Evolutionary conservation across 2,329 filamentous ascomycete genomes (phyloP).

Genomic region (Corniculantispora saksenae): DNA sequence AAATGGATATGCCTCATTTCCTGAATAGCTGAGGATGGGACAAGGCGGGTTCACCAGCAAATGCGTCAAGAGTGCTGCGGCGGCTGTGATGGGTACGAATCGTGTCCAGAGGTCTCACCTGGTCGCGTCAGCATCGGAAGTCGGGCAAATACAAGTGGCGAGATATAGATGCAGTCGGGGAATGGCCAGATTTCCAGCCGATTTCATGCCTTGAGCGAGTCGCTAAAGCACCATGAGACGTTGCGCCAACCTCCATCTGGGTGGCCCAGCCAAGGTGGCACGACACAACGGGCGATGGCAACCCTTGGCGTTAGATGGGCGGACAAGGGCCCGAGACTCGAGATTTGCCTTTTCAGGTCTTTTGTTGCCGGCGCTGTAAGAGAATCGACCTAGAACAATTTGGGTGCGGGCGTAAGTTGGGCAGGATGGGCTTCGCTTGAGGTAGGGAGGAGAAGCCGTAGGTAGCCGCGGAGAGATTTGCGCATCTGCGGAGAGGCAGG

Average conservation of each 20-base stretch:
- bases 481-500: not conserved
- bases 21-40: not conserved
- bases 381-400: not conserved
- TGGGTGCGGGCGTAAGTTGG: not conserved
- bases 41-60: too few relatives aligned
- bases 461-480: not conserved
- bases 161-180: not conserved
- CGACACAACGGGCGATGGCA: not conserved
- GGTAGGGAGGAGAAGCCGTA: not conserved
- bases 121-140: not conserved
- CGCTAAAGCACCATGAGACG: not conserved
- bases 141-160: not conserved
- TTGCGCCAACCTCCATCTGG: not conserved
- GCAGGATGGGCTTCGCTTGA: not conserved
- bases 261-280: not conserved
- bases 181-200: not conserved
- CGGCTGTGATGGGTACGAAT: not conserved
- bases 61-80: too few relatives aligned
- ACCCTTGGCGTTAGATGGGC: not conserved
- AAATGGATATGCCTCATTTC: constrained; percentile 11
- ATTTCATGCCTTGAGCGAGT: not conserved
- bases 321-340: not conserved
- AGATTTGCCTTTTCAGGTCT: too few relatives aligned
- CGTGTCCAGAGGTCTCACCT: not conserved
- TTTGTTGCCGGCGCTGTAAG: too few relatives aligned